These are phyloP conservation scores for Thelonectria blattea DNA, from an alignment of 2,329 filamentous ascomycete genomes.

Conservation along the genomic window DNA sequence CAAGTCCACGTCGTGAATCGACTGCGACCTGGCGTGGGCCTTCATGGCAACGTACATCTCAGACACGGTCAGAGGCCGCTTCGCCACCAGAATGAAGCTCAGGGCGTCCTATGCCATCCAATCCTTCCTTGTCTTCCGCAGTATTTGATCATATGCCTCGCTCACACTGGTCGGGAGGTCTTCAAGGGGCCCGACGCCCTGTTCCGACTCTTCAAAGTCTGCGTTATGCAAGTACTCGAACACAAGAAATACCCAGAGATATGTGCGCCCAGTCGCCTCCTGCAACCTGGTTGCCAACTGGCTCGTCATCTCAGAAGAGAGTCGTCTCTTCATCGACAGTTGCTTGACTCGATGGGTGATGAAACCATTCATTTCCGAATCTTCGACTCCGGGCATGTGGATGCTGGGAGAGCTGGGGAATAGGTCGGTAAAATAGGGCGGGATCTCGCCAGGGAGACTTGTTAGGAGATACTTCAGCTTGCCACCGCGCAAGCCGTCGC, in stretches of 20 bases:
- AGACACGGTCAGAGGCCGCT: conserved; percentile 33
- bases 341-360: conserved; percentile 38
- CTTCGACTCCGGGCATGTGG: conserved; percentile 44
- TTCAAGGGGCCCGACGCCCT: conserved; percentile 27
- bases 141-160: conserved; percentile 40
- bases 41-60: conserved; percentile 41
- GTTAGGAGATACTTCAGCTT: conserved; percentile 46
- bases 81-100: conserved; percentile 37
- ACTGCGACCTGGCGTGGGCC: conserved; percentile 19
- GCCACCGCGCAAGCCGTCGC: background rate
- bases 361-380: conserved; percentile 44
- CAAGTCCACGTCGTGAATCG: conserved; percentile 30
- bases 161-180: conserved; percentile 39
- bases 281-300: conserved; percentile 30
- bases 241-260: conserved; percentile 47
- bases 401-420: conserved; percentile 36
- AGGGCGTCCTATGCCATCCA: conserved; percentile 27
- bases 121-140: conserved; percentile 27
- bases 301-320: conserved; percentile 24
- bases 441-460: conserved; percentile 43
- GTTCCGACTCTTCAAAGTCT: conserved; percentile 30
- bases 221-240: conserved; percentile 39
- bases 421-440: conserved; percentile 33
- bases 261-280: conserved; percentile 40
- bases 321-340: conserved; percentile 22